Evolutionary conservation across 345 rosid species (phyloP), one percentile per base, ranked within the genome.

Genomic region (Ceriops decandra): DNA sequence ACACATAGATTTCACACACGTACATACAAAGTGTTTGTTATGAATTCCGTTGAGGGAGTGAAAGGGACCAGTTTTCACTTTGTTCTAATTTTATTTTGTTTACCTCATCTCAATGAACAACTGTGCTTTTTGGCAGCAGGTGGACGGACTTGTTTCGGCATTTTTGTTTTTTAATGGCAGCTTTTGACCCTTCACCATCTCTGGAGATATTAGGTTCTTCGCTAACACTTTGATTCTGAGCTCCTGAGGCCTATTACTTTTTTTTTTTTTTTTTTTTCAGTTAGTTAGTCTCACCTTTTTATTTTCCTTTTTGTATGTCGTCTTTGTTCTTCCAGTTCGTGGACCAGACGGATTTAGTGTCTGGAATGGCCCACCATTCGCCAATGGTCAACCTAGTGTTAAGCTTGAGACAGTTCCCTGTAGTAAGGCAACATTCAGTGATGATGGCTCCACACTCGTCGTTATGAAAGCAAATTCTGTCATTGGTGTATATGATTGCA

Each of bases 281-380:
- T 28, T 28, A 4, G 47, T 5, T 47, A 13, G 57, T 30, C 36
- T 54, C 28, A 28, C n/a, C 21, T 21, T 74, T 63, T 6, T 66
- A 10, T 7, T 72, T 47, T 16, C 10, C 36, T 26, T 32, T 32
- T 62, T 19, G 27, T 35, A 5, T 16, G 64, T 19, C 24, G 51
- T 26, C 42, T 5, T 31, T 7, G 30, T 0, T 61, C 17, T 74
- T 26, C n/a, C 52, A 93, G 96, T 91, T 78, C 79, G 93, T 67
- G 96, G 86, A 70, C 88, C 95, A 3, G 95, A 88, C 10, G 87
- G 95, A 16, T 91, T 82, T 57, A 76, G 71, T 67, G 72, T 93
- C 38, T 93, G 96, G 99, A 83, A 79, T 71, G 99, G 96, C 7
- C 99, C 96, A 63, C 97, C 99, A 7, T 89, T 91, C 32, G 66